These are phyloP conservation scores for Saraca asoca DNA, from an alignment of 331 rosid genomes.

Conservation along the genomic window DNA sequence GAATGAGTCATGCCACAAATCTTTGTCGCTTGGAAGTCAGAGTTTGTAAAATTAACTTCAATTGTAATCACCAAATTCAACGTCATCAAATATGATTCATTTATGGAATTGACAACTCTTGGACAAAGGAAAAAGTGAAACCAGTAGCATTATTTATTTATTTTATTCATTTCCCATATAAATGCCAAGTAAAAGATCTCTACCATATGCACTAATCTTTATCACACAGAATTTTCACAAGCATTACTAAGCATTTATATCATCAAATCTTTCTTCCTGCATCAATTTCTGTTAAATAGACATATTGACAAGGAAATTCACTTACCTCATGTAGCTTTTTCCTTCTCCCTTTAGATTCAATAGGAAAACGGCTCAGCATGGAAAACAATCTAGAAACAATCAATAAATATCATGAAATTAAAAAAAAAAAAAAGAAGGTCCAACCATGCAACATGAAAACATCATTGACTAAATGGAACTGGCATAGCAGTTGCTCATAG, in stretches of 20 bases:
- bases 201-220: not conserved
- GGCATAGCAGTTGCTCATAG: constrained; percentile 26
- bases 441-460: constrained; percentile 19
- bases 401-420: constrained; percentile 4
- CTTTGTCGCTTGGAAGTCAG: not conserved
- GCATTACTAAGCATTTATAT: not conserved
- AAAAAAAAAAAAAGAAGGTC: not conserved
- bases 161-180: not conserved
- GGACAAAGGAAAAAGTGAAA: not conserved
- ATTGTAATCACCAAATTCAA: not conserved
- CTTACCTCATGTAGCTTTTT: constrained; percentile 95
- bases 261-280: constrained; percentile 1
- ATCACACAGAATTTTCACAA: not conserved
- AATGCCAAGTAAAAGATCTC: not conserved
- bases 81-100: not conserved
- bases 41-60: not conserved
- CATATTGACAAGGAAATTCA: constrained; percentile 31
- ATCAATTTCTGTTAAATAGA: constrained; percentile 24
- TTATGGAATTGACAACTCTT: not conserved
- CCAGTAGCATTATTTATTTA: not conserved
- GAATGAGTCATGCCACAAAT: not conserved
- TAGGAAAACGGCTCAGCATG: constrained; percentile 97
- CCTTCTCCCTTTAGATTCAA: constrained; percentile 96
- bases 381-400: constrained; percentile 67
- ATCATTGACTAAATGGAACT: constrained; percentile 26